phyloP scores from a whole-genome alignment of 345 rosid species.

The Physaria fendleri region DNA sequence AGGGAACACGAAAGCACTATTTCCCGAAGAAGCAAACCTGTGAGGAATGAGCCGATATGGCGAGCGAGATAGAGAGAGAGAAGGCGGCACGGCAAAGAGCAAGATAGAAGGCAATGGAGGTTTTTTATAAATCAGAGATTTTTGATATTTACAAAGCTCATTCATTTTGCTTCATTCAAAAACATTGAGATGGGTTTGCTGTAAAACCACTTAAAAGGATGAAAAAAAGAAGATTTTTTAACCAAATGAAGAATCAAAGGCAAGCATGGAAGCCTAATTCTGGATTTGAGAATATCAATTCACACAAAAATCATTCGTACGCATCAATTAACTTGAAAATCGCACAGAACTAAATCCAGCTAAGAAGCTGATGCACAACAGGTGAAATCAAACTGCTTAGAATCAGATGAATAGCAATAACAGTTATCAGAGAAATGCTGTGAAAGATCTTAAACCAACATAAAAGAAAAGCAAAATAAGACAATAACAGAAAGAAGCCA shows the following conservation, averaged over 20 bases:
- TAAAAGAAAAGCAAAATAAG: conserved; percentile 7
- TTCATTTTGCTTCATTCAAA: no score
- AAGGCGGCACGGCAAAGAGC: conserved; percentile 13
- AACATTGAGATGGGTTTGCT: no score
- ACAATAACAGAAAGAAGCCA: conserved; percentile 10
- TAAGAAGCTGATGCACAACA: background rate
- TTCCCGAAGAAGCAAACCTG: conserved; percentile 8
- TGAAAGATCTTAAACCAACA: conserved; percentile 8
- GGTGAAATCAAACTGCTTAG: background rate
- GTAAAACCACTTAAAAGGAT: no score
- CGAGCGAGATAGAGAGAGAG: background rate
- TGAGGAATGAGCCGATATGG: background rate
- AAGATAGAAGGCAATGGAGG: background rate
- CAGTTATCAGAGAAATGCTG: background rate
- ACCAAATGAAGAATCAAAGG: no score
- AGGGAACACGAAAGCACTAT: background rate
- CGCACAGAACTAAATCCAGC: background rate
- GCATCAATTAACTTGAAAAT: background rate
- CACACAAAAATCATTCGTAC: no score
- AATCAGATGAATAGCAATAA: background rate
- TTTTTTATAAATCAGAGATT: no score
- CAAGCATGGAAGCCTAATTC: no score
- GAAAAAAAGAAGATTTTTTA: no score
- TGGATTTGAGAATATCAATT: no score
- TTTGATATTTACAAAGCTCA: no score